Percentiles rank a stretch among this genome's conserved stretches.
Evolutionary conservation across 495 filamentous ascomycete species (phyloP).

Genomic region (Chaetomium cochliodes): DNA sequence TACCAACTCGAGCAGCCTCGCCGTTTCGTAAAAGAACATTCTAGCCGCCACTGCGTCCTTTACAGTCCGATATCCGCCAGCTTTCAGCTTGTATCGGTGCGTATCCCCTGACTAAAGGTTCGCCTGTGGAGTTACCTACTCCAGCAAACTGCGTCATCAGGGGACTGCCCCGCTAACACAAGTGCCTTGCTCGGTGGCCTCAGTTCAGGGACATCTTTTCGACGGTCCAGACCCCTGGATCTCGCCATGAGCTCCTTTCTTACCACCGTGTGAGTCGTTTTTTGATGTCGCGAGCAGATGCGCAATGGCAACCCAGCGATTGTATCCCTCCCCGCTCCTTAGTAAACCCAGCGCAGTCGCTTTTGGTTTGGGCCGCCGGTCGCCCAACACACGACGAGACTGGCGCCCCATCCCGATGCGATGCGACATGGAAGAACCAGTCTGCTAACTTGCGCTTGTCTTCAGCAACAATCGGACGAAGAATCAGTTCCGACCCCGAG

Average conservation of each 20-base stretch:
- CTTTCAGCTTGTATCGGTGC: constrained; percentile 16
- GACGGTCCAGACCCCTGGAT: constrained; percentile 7
- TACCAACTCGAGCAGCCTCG: not conserved
- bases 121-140: constrained; percentile 19
- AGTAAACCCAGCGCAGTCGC: constrained; percentile 13
- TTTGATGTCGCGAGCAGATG: not conserved
- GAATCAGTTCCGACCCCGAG: constrained; percentile 88
- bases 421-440: constrained; percentile 27
- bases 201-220: constrained; percentile 33
- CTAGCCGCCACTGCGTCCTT: not conserved
- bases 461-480: constrained; percentile 81
- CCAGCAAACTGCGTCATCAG: constrained; percentile 25
- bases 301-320: constrained; percentile 12
- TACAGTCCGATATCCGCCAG: constrained; percentile 8
- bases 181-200: constrained; percentile 7
- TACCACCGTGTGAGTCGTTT: constrained; percentile 38
- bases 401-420: constrained; percentile 2
- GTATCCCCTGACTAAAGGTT: constrained; percentile 4
- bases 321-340: constrained; percentile 15
- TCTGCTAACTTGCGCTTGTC: constrained; percentile 30
- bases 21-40: not conserved
- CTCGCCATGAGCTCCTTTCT: constrained; percentile 40
- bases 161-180: constrained; percentile 36
- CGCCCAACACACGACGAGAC: constrained; percentile 16
- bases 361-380: not conserved